Evolutionary conservation across 805 yeast species (phyloP).

Genomic region (Grigorovia jiainica): DNA sequence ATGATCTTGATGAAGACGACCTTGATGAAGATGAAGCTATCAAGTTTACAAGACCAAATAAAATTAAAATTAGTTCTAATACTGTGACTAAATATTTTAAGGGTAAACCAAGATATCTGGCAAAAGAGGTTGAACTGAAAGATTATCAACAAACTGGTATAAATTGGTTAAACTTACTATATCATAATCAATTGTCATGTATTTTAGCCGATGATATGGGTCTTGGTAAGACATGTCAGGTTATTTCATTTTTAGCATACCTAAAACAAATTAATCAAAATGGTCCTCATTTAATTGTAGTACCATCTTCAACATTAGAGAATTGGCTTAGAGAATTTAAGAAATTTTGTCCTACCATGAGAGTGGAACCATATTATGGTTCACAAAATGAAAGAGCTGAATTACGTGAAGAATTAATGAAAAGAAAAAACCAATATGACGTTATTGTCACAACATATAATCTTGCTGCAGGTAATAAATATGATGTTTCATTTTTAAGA

Average conservation of each 20-base stretch:
- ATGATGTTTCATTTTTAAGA: slow-evolving; percentile 71
- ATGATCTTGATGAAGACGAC: slow-evolving; percentile 1
- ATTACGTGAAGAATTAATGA: slow-evolving; percentile 57
- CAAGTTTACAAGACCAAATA: slow-evolving; percentile 9
- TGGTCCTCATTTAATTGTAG: slow-evolving; percentile 90
- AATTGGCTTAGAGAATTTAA: slow-evolving; percentile 95
- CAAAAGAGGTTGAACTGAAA: slow-evolving; percentile 59
- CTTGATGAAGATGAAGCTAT: slow-evolving; percentile 1
- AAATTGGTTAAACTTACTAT: slow-evolving; percentile 81
- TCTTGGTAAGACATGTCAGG: slow-evolving; percentile 93
- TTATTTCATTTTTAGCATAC: slow-evolving; percentile 82
- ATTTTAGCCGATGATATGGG: slow-evolving; percentile 99
- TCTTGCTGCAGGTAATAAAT: slow-evolving; percentile 77
- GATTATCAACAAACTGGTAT: slow-evolving; percentile 95
- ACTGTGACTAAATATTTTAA: slow-evolving; percentile 40
- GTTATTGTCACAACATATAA: slow-evolving; percentile 92
- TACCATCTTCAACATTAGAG: slow-evolving; percentile 93
- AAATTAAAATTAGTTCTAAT: slow-evolving; percentile 7
- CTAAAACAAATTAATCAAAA: slow-evolving; percentile 49
- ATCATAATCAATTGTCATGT: slow-evolving; percentile 73
- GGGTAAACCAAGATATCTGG: slow-evolving; percentile 60
- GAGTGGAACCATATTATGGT: slow-evolving; percentile 91
- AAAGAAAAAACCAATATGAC: slow-evolving; percentile 52
- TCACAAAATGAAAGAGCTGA: slow-evolving; percentile 77
- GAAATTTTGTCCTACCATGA: slow-evolving; percentile 73